phyloP scores from a whole-genome alignment of 495 filamentous ascomycete species.

The Echria macrotheca region DNA sequence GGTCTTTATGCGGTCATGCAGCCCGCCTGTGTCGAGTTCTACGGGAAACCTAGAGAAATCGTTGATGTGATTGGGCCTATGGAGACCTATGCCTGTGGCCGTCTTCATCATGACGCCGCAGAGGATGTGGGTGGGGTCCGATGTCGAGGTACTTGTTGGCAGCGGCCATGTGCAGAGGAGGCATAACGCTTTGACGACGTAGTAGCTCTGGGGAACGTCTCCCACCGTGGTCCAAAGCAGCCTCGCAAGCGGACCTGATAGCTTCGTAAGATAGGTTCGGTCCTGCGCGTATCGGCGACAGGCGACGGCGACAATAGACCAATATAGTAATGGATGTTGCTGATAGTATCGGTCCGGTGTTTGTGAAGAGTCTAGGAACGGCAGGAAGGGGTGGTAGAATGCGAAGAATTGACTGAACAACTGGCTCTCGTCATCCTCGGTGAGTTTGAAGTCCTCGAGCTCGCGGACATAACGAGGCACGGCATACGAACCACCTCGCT shows the following conservation, averaged over 20 bases:
- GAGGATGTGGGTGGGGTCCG: conserved; percentile 85
- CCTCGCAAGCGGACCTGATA: conserved; percentile 66
- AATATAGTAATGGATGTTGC: conserved; percentile 72
- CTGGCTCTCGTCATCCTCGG: conserved; percentile 63
- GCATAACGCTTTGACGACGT: conserved; percentile 86
- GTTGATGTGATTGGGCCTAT: conserved; percentile 82
- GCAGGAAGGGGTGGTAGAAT: conserved; percentile 79
- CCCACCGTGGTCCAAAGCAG: conserved; percentile 78
- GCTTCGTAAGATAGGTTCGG: conserved; percentile 57
- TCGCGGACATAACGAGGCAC: conserved; percentile 46
- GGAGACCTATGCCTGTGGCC: conserved; percentile 83
- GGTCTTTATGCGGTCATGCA: conserved; percentile 78
- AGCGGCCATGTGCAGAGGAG: conserved; percentile 88
- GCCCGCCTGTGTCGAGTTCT: conserved; percentile 76
- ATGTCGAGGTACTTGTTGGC: conserved; percentile 77
- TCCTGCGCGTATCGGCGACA: conserved; percentile 67
- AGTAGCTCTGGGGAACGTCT: conserved; percentile 78
- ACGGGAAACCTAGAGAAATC: conserved; percentile 82
- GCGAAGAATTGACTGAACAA: conserved; percentile 79
- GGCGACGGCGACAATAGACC: conserved; percentile 79
- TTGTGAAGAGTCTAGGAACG: conserved; percentile 68
- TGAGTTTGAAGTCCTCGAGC: conserved; percentile 69
- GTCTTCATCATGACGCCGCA: conserved; percentile 90
- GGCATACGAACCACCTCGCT: conserved; percentile 51
- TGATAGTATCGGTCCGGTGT: conserved; percentile 71